A percentile compares a stretch with the other conserved stretches of the same genome.
These are phyloP conservation scores for Trichoderma gamsii DNA, from an alignment of 495 filamentous ascomycete species.

Conservation along the genomic window DNA sequence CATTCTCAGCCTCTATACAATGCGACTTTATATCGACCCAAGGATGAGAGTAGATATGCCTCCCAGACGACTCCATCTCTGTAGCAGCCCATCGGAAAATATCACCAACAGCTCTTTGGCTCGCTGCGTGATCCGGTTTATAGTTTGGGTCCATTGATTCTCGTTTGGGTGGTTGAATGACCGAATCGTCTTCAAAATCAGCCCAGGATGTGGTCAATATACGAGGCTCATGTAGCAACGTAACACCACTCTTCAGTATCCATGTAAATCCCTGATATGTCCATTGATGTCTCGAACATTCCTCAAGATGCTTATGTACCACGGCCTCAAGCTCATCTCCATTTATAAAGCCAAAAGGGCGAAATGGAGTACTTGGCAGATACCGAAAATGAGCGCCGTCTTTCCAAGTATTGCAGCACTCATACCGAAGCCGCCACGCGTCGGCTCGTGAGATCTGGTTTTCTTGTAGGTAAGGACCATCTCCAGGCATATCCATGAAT, in stretches of 20 bases:
- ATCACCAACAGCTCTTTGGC: not conserved
- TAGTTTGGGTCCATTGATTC: not conserved
- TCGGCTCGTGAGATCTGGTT: not conserved
- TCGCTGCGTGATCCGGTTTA: not conserved
- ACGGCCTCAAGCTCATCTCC: not conserved
- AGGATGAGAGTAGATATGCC: not conserved
- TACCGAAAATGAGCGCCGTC: not conserved
- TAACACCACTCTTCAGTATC: not conserved
- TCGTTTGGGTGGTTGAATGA: not conserved
- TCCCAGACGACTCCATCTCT: not conserved
- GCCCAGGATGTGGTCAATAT: not conserved
- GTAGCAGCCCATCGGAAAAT: slow-evolving; percentile 7
- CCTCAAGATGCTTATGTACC: not conserved
- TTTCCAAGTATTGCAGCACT: not conserved
- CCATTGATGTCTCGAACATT: not conserved
- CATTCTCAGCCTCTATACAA: not conserved
- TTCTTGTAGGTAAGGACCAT: not conserved
- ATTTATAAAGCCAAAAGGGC: not conserved
- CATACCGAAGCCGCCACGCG: slow-evolving; percentile 5
- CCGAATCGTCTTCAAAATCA: not conserved
- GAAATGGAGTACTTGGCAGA: not conserved
- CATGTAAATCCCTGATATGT: not conserved
- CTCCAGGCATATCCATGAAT: slow-evolving; percentile 17
- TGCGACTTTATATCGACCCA: not conserved
- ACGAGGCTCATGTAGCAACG: not conserved